Evolutionary conservation across 306 rosid genomes (phyloP), one percentile per base, ranked within the genome.

Genomic region (Citrullus amarus): DNA sequence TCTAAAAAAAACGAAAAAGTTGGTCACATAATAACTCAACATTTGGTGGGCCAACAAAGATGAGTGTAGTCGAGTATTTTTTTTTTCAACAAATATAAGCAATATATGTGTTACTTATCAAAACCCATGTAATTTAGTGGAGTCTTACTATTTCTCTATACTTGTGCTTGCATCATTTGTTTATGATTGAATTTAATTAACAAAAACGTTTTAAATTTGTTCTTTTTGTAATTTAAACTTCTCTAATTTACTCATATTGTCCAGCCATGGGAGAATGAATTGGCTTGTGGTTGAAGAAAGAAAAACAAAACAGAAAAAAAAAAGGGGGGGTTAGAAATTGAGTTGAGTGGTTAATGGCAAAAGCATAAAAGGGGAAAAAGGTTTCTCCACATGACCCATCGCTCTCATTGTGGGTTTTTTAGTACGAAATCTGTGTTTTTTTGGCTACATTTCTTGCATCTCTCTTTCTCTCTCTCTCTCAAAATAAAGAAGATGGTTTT

Each of bases 341-440:
- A 69, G 55, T n/a, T 68, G 75, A 68, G 75, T n/a, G 53, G 75
- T 17, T 4, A 41, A 68, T 41, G 75, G 11, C 15, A 38, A 66
- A 65, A 65, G 6, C 71, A 65, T 4, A 65, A 16, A 38, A 36
- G 5, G 5, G 7, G 15, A 8, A 61, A 61, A 62, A 62, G 16
- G 69, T 62, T 62, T 13, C 4, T 62, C 72, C 72, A 66, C 72
- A 66, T 66, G 50, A 65, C 72, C 48, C 25, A 38, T 38, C 50
- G 28, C 50, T 65, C 71, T 65, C 71, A 32, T 36, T 34, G 48
- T 65, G 48, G 78, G 79, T 75, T 53, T 76, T 51, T 51, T 57
- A 77, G 71, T 60, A 44, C 68, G 80, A 77, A 77, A 77, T 56
- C 55, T 77, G 59, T 77, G 80, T 77, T 59, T 76, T 58, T 38